Evolutionary conservation across 768 basidiomycete genomes (phyloP).

Genomic region (Atractiella rhizophila): DNA sequence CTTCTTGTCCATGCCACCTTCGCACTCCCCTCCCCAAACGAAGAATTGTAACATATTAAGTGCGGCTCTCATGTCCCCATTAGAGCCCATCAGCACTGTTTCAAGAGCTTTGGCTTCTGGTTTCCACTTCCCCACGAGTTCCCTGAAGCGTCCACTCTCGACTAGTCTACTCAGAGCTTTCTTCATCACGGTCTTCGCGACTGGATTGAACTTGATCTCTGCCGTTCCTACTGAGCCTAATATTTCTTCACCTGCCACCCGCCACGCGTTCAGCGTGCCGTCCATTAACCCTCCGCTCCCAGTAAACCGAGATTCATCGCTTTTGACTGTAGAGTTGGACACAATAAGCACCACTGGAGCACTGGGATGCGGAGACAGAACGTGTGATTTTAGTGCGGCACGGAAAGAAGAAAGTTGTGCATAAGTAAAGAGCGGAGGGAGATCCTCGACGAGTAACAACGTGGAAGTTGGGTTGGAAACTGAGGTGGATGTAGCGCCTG

Average conservation of each 20-base stretch:
- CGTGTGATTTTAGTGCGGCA: constrained; percentile 24
- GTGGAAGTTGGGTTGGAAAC: background rate
- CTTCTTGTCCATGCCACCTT: constrained; percentile 12
- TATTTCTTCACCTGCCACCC: constrained; percentile 42
- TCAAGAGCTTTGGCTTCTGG: too few relatives aligned
- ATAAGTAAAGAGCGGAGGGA: constrained; percentile 68
- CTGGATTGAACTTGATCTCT: constrained; percentile 76
- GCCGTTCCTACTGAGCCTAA: constrained; percentile 47
- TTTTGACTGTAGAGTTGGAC: constrained; percentile 56
- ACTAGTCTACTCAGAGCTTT: constrained; percentile 39
- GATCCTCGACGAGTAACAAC: constrained; percentile 19
- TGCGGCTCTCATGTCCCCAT: constrained; percentile 79
- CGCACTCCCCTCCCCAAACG: constrained; percentile 22
- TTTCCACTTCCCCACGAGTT: too few relatives aligned
- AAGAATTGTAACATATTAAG: constrained; percentile 85
- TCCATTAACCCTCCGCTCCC: too few relatives aligned
- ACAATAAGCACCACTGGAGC: constrained; percentile 54
- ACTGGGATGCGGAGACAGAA: background rate
- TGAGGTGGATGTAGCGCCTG: background rate
- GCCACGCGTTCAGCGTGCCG: too few relatives aligned
- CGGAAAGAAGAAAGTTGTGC: constrained; percentile 39
- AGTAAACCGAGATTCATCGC: too few relatives aligned
- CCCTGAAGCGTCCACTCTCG: too few relatives aligned
- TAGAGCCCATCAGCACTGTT: constrained; percentile 46
- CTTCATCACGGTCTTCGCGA: constrained; percentile 60